phyloP scores from a whole-genome alignment of 2,329 filamentous ascomycete genomes.

The Ophiostoma sp. region DNA sequence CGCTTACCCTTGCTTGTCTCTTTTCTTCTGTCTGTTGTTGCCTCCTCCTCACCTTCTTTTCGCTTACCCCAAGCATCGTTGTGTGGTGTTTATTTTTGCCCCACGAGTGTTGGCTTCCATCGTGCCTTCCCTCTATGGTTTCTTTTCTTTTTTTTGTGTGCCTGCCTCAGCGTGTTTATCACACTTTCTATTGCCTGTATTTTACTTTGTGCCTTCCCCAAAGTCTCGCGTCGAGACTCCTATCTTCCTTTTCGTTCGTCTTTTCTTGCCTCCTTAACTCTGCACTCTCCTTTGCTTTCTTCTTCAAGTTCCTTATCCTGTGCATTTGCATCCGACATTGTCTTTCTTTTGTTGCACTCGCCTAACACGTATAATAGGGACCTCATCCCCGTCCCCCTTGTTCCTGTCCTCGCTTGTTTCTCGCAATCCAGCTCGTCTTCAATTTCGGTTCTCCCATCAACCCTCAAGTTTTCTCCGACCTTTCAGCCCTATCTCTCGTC shows the following conservation, averaged over 20 bases:
- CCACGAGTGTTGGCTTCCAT: background rate
- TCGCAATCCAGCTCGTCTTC: background rate
- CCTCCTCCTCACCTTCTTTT: background rate
- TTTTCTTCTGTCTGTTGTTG: background rate
- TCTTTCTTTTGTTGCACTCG: background rate
- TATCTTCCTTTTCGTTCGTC: background rate
- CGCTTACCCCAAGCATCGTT: background rate
- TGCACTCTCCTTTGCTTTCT: background rate
- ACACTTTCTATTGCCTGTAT: background rate
- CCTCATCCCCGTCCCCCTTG: background rate
- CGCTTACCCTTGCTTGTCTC: background rate
- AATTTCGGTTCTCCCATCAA: background rate
- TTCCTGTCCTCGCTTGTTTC: background rate
- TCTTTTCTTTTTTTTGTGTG: background rate
- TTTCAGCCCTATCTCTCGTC: background rate
- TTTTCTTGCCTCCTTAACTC: background rate
- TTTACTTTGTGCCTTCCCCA: background rate
- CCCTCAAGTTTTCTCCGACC: background rate
- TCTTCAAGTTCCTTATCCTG: background rate
- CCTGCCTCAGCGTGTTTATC: background rate
- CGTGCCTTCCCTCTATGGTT: background rate
- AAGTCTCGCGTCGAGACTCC: background rate
- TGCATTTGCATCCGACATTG: background rate
- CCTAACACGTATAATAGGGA: background rate
- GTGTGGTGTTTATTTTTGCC: background rate